phyloP scores from a whole-genome alignment of 192 early-diverging fungal genomes.

The Gigaspora rosea region DNA sequence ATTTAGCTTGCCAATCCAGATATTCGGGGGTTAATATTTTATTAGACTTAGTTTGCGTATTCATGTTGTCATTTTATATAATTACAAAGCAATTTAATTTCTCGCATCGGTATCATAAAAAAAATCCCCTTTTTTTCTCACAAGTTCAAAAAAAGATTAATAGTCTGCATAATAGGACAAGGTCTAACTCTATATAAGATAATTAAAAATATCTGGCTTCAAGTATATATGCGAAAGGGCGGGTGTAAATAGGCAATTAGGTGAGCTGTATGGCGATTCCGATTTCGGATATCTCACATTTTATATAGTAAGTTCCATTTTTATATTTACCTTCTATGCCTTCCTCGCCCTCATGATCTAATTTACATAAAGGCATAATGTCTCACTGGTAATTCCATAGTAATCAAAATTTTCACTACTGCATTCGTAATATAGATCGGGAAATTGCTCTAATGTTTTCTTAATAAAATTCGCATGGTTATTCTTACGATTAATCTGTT shows the following conservation, averaged over 20 bases:
- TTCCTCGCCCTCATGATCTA: slow-evolving; percentile 21
- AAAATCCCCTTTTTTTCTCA: background rate
- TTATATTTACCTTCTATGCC: slow-evolving; percentile 24
- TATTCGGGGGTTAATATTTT: slow-evolving; percentile 17
- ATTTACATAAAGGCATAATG: slow-evolving; percentile 25
- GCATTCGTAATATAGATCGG: slow-evolving; percentile 15
- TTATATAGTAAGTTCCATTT: slow-evolving; percentile 24
- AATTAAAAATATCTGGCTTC: background rate
- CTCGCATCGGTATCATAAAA: slow-evolving; percentile 3
- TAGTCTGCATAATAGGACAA: background rate
- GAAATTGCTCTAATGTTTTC: slow-evolving; percentile 27
- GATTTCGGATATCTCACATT: background rate
- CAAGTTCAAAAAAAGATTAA: background rate
- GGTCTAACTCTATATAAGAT: background rate
- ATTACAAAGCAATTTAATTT: slow-evolving; percentile 26
- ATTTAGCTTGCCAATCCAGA: slow-evolving; percentile 19
- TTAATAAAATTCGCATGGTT: slow-evolving; percentile 1
- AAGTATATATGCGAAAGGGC: background rate
- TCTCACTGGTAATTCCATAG: slow-evolving; percentile 13
- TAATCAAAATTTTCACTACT: slow-evolving; percentile 16
- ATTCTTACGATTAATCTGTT: slow-evolving; percentile 2
- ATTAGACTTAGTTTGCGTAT: slow-evolving; percentile 20
- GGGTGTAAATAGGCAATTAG: background rate
- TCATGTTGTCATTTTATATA: slow-evolving; percentile 22
- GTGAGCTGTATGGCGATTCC: background rate